phyloP scores from a whole-genome alignment of 1,139 yeast species.

The Eremothecium sinecaudum region DNA sequence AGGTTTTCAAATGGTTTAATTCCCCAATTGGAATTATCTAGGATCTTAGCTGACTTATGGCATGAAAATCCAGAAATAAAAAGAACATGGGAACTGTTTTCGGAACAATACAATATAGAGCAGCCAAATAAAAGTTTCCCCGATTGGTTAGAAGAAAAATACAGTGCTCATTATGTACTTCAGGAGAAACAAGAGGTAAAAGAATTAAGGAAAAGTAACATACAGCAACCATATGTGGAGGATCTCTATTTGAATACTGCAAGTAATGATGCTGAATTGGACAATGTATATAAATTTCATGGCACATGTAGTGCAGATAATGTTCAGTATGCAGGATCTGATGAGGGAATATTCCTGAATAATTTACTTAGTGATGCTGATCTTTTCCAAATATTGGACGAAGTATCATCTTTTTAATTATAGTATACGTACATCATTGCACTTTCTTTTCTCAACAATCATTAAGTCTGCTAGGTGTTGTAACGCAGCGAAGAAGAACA shows the following conservation, averaged over 20 bases:
- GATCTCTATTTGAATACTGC: conserved; percentile 5
- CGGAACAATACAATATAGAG: conserved; percentile 10
- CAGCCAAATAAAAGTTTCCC: conserved; percentile 3
- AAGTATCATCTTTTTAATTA: conserved; percentile 2
- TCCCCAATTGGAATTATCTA: conserved; percentile 8
- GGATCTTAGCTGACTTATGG: conserved; percentile 8
- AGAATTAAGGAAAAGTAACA: neutral
- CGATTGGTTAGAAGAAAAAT: conserved; percentile 8
- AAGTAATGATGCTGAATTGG: neutral
- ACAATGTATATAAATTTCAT: neutral
- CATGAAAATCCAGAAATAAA: conserved; percentile 6
- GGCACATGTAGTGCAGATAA: too few species aligned
- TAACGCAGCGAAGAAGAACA: conserved; percentile 8
- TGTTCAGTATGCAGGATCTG: neutral
- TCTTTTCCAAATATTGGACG: neutral
- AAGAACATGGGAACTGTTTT: conserved; percentile 9
- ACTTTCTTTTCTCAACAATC: neutral
- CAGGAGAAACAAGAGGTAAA: neutral
- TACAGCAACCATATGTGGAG: conserved; percentile 9
- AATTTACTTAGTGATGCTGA: neutral
- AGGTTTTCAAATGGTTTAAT: conserved; percentile 7
- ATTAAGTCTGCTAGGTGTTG: conserved; percentile 5
- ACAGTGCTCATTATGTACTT: conserved; percentile 1
- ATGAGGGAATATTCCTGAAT: neutral
- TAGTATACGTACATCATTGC: neutral